These are phyloP conservation scores for Cruciata laevipes DNA, from an alignment of 257 asterid species.

Conservation along the genomic window DNA sequence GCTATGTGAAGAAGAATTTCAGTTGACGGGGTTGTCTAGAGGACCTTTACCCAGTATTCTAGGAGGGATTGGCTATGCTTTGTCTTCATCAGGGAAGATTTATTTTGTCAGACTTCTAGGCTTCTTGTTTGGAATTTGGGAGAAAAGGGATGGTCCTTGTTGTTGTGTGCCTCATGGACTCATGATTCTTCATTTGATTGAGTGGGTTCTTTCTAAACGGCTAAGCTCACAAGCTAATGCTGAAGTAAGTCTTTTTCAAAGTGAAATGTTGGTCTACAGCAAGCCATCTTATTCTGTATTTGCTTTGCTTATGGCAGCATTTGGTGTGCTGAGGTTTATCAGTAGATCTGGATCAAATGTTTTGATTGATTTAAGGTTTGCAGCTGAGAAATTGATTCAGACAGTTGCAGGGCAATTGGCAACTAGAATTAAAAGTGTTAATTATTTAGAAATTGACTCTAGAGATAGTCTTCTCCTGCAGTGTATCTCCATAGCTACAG, in stretches of 20 bases:
- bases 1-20: constrained; percentile 46
- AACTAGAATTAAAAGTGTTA: constrained; percentile 26
- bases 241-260: constrained; percentile 40
- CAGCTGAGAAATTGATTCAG: constrained; percentile 51
- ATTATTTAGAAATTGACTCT: constrained; percentile 21
- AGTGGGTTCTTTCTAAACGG: constrained; percentile 69
- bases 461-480: constrained; percentile 42
- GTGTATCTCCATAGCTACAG: constrained; percentile 64
- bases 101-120: constrained; percentile 45
- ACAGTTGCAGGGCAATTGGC: constrained; percentile 38
- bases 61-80: constrained; percentile 81
- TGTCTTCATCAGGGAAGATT: constrained; percentile 44
- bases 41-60: constrained; percentile 48
- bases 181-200: constrained; percentile 77
- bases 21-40: constrained; percentile 37
- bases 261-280: constrained; percentile 37
- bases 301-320: constrained; percentile 73
- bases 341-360: constrained; percentile 60
- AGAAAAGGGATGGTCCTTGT: constrained; percentile 41
- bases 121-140: constrained; percentile 55
- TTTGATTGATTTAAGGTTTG: constrained; percentile 35
- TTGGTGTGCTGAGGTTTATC: constrained; percentile 66
- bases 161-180: constrained; percentile 53
- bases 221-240: constrained; percentile 39
- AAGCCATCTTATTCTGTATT: constrained; percentile 40